These are phyloP conservation scores for Forsythia suspensa DNA, from an alignment of 257 asterid species.

Conservation along the genomic window DNA sequence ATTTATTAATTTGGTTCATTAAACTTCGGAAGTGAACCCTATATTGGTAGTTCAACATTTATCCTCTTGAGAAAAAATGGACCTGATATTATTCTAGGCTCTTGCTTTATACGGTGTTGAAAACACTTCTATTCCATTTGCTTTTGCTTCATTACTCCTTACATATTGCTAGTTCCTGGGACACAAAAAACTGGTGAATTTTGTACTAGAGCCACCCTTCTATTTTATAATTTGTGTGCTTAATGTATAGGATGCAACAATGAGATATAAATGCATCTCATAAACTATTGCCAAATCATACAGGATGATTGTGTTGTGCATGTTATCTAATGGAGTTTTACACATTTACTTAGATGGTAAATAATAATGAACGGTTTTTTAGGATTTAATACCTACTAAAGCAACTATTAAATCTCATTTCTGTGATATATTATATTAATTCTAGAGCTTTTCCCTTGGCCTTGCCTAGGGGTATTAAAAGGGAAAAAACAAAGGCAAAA, in stretches of 20 bases:
- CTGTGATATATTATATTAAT: too few relatives aligned
- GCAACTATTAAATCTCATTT: too few relatives aligned
- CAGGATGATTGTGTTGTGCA: neutral
- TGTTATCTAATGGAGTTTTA: too few relatives aligned
- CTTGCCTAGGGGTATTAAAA: too few relatives aligned
- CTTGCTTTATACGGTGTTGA: neutral
- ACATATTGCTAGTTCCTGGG: neutral
- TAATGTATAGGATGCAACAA: neutral
- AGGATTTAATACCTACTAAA: too few relatives aligned
- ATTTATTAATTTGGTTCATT: neutral
- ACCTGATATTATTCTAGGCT: neutral
- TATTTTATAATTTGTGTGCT: conserved; percentile 6
- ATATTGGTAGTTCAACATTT: neutral
- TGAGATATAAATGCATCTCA: neutral
- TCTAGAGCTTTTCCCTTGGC: too few relatives aligned
- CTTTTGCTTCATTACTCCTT: too few relatives aligned
- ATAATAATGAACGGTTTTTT: too few relatives aligned
- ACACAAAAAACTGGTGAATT: neutral
- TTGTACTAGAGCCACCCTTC: neutral
- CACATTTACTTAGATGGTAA: too few relatives aligned
- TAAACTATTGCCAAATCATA: neutral
- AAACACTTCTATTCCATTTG: neutral
- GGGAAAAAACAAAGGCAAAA: too few relatives aligned
- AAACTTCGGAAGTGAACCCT: too few relatives aligned
- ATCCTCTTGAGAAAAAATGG: neutral